A percentile compares a stretch with the other conserved stretches of the same genome.
phyloP scores from a whole-genome alignment of 2,329 filamentous ascomycete species.

The Penicillium sp. region DNA sequence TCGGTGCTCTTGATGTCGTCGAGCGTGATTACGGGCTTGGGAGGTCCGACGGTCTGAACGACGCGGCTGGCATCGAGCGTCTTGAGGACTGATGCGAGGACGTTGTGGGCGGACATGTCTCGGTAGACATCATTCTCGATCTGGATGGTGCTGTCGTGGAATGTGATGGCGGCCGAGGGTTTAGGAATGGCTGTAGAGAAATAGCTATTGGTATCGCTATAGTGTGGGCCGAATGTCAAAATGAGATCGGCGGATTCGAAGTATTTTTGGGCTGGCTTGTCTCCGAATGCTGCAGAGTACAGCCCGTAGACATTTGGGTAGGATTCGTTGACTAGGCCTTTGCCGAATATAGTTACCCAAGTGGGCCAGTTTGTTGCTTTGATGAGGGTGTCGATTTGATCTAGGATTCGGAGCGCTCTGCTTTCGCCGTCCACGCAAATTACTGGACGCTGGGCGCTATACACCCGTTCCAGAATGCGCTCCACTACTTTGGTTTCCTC shows the following conservation, averaged over 20 bases:
- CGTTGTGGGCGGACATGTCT: conserved; percentile 71
- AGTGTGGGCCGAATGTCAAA: conserved; percentile 35
- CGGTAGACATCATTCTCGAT: conserved; percentile 79
- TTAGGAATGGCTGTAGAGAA: conserved; percentile 78
- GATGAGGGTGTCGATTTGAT: conserved; percentile 46
- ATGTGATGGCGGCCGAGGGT: conserved; percentile 73
- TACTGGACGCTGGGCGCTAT: conserved; percentile 47
- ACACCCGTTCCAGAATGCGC: conserved; percentile 44
- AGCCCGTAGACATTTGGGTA: conserved; percentile 50
- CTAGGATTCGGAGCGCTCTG: conserved; percentile 42
- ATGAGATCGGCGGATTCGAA: conserved; percentile 43
- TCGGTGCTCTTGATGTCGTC: conserved; percentile 45
- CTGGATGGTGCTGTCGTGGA: conserved; percentile 70
- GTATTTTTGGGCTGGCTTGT: conserved; percentile 30
- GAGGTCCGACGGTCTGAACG: conserved; percentile 46
- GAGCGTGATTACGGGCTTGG: conserved; percentile 15
- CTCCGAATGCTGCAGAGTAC: conserved; percentile 47
- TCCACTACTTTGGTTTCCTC: conserved; percentile 26
- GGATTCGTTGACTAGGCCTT: conserved; percentile 52
- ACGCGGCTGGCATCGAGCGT: conserved; percentile 57
- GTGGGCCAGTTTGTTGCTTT: conserved; percentile 48
- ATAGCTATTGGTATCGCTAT: conserved; percentile 52
- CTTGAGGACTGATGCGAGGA: conserved; percentile 67
- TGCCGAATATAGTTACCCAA: conserved; percentile 49
- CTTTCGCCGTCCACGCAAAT: conserved; percentile 55